Percentiles rank a stretch among this genome's conserved stretches.
phyloP scores from a whole-genome alignment of 2,329 filamentous ascomycete genomes.

The Cercospora nicotianae region DNA sequence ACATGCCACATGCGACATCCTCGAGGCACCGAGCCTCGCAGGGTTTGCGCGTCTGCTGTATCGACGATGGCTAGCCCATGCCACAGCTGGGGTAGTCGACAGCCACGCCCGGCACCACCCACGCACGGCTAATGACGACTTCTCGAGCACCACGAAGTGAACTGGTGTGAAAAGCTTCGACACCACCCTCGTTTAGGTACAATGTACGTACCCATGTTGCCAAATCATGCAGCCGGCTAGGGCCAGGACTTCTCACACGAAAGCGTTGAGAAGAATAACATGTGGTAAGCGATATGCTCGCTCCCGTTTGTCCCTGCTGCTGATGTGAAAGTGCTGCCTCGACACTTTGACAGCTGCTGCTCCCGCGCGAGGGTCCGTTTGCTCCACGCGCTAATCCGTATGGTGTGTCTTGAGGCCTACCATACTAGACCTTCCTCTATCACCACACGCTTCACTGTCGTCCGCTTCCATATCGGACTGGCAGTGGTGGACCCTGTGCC shows the following conservation, averaged over 20 bases:
- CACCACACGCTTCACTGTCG: not conserved
- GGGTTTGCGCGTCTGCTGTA: constrained; percentile 10
- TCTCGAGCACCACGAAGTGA: constrained; percentile 19
- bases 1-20: constrained; percentile 22
- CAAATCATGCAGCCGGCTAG: constrained; percentile 19
- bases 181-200: constrained; percentile 23
- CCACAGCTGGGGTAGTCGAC: constrained; percentile 22
- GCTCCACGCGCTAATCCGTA: not conserved
- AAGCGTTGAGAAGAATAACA: constrained; percentile 14
- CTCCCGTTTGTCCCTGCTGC: not conserved
- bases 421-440: not conserved
- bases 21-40: constrained; percentile 1
- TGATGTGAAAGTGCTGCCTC: not conserved
- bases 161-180: constrained; percentile 28
- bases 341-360: not conserved
- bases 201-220: constrained; percentile 14
- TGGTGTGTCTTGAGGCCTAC: not conserved
- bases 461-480: not conserved
- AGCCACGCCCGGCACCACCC: constrained; percentile 20
- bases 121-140: constrained; percentile 32
- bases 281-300: constrained; percentile 14
- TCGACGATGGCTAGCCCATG: constrained; percentile 28
- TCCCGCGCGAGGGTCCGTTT: not conserved
- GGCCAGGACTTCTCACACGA: constrained; percentile 5
- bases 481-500: not conserved